phyloP scores from a whole-genome alignment of 2,329 filamentous ascomycete genomes.

The Paecilomyces fulvus region DNA sequence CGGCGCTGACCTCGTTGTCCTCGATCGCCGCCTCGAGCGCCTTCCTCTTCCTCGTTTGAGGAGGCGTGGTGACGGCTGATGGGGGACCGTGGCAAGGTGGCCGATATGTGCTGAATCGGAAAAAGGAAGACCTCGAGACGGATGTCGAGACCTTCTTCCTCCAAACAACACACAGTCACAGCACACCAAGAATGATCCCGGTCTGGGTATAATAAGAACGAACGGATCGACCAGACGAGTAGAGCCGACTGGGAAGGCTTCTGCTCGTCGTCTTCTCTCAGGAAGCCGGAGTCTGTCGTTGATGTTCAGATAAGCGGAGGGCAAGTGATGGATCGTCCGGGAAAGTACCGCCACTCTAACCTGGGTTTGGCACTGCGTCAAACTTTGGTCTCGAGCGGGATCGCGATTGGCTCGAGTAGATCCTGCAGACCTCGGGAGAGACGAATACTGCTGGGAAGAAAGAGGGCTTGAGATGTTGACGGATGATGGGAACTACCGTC shows the following conservation, averaged over 20 bases:
- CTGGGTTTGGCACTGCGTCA: neutral
- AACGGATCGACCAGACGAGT: neutral
- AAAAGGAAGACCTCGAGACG: slow-evolving; percentile 14
- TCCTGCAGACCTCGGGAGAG: neutral
- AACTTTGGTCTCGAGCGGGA: neutral
- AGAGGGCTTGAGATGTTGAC: neutral
- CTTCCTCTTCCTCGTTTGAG: slow-evolving; percentile 45
- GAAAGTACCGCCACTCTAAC: neutral
- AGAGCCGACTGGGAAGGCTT: neutral
- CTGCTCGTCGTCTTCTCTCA: neutral
- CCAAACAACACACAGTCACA: slow-evolving; percentile 19
- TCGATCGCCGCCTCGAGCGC: slow-evolving; percentile 39
- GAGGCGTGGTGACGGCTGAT: slow-evolving; percentile 42
- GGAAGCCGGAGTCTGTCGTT: neutral
- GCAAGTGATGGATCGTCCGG: neutral
- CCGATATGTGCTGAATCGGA: slow-evolving; percentile 13
- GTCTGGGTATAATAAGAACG: neutral
- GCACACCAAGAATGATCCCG: slow-evolving; percentile 8
- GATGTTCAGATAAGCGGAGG: neutral
- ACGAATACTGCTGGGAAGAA: neutral
- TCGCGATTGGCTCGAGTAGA: neutral
- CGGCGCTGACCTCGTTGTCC: slow-evolving; percentile 19
- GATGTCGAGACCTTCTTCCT: slow-evolving; percentile 15
- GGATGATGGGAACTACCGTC: neutral
- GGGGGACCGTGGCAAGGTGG: slow-evolving; percentile 7